Conservation (phyloP, 345 rosid genomes). For the Gossypium mustelinum region DNA sequence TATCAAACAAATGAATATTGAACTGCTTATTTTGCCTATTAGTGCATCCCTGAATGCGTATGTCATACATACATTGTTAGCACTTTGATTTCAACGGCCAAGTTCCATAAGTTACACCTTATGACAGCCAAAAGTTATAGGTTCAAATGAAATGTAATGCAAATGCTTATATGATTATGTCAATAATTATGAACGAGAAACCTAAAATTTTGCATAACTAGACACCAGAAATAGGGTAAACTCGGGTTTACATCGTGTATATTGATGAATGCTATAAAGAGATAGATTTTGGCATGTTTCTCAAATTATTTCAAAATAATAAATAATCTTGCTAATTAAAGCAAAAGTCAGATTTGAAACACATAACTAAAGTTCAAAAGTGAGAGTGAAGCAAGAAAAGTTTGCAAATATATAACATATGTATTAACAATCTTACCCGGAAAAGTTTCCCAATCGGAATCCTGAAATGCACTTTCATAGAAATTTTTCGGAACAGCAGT, state of each 20-base stretch:
- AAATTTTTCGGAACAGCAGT: slow-evolving; percentile 54
- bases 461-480: slow-evolving; percentile 49
- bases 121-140: not conserved
- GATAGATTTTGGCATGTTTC: not conserved
- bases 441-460: slow-evolving; percentile 69
- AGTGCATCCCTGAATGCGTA: not conserved
- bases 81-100: not conserved
- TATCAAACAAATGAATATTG: not conserved
- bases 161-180: not conserved
- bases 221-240: not conserved
- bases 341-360: not conserved
- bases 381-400: not conserved
- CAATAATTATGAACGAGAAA: not conserved
- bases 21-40: slow-evolving; percentile 2
- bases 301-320: not conserved
- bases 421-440: slow-evolving; percentile 48
- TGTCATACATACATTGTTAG: not conserved
- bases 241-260: not conserved
- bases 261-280: not conserved
- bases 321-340: not conserved
- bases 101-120: not conserved
- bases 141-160: not conserved
- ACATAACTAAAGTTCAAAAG: not conserved
- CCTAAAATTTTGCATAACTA: not conserved
- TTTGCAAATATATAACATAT: not conserved